phyloP scores from a whole-genome alignment of 176 grass and related monocot species.

The Aegilops sharonensis region DNA sequence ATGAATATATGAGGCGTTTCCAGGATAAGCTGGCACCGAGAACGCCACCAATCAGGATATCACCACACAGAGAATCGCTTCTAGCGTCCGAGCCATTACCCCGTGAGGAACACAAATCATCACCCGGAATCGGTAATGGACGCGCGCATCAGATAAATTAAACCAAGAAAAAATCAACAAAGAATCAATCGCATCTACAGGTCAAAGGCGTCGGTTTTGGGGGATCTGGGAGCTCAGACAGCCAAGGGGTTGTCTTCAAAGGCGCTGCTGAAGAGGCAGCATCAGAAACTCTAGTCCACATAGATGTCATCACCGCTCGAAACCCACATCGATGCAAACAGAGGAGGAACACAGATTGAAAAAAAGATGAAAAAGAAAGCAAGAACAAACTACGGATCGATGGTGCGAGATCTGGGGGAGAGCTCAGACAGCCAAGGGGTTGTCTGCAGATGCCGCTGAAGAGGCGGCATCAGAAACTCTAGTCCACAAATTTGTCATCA shows the following conservation, averaged over 20 bases:
- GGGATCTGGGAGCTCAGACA: conserved; percentile 49
- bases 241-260: conserved; percentile 72
- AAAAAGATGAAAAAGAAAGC: neutral
- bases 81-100: conserved; percentile 66
- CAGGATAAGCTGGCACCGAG: conserved; percentile 51
- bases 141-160: neutral
- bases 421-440: conserved; percentile 83
- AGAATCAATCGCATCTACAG: too few relatives aligned
- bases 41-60: conserved; percentile 76
- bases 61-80: conserved; percentile 2
- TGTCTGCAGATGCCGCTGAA: conserved; percentile 54
- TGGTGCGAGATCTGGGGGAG: neutral
- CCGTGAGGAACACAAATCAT: conserved; percentile 44
- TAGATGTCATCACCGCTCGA: conserved; percentile 46
- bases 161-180: neutral
- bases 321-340: neutral
- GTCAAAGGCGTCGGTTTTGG: neutral
- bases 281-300: conserved; percentile 82
- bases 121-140: conserved; percentile 72
- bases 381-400: neutral
- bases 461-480: conserved; percentile 66
- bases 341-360: neutral
- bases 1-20: conserved; percentile 60
- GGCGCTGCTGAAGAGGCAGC: conserved; percentile 22
- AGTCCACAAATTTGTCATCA: conserved; percentile 73